These are phyloP conservation scores for Petunia axillaris DNA, from an alignment of 257 asterid genomes.

Conservation along the genomic window DNA sequence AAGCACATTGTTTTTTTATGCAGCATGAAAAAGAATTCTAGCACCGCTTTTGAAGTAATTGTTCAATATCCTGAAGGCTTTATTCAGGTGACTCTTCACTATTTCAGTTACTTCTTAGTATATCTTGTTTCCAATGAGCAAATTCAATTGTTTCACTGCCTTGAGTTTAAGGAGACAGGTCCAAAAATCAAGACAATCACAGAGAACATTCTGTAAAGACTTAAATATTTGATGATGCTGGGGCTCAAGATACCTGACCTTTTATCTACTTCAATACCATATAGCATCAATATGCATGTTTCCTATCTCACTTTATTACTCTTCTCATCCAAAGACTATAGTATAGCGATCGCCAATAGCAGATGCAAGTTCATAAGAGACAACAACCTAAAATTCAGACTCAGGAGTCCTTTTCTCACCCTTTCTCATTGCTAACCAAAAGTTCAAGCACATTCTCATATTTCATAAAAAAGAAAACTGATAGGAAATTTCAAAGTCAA, in stretches of 20 bases:
- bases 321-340: not conserved
- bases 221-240: not conserved
- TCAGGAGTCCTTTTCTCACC: not conserved
- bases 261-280: slow-evolving; percentile 2
- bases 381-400: slow-evolving; percentile 9
- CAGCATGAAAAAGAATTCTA: too few species aligned
- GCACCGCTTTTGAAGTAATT: too few species aligned
- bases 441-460: not conserved
- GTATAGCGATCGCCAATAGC: not conserved
- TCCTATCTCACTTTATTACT: not conserved
- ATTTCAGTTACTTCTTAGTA: too few species aligned
- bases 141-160: too few species aligned
- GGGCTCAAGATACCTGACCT: not conserved
- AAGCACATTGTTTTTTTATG: too few species aligned
- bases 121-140: too few species aligned
- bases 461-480: not conserved
- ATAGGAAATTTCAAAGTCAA: not conserved
- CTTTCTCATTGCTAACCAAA: not conserved
- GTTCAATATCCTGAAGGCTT: too few species aligned
- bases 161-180: too few species aligned
- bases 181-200: not conserved
- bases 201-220: not conserved
- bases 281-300: not conserved
- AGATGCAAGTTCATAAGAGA: not conserved
- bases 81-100: too few species aligned